These are phyloP conservation scores for Geotrichum bryndzae DNA, from an alignment of 1,139 yeast species.

Conservation along the genomic window DNA sequence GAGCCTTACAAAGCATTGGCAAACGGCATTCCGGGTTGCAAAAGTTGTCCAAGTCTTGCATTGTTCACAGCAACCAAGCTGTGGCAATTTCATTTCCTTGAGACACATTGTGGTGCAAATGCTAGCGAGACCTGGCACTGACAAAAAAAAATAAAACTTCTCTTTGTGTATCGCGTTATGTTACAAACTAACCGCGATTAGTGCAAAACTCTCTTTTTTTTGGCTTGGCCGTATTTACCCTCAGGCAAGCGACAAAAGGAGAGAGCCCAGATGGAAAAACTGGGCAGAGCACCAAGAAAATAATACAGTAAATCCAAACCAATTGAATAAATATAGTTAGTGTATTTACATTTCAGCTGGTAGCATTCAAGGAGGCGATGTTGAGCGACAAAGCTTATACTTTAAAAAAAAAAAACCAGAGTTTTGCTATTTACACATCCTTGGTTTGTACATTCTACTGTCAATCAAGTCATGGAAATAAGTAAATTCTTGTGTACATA, in stretches of 20 bases:
- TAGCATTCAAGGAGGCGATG: neutral
- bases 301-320: too few relatives aligned
- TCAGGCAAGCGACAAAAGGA: too few relatives aligned
- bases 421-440: neutral
- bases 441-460: neutral
- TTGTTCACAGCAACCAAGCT: too few relatives aligned
- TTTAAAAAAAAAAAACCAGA: neutral
- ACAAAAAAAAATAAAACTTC: neutral
- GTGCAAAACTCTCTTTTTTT: too few relatives aligned
- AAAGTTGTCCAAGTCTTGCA: too few relatives aligned
- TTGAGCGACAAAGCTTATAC: neutral
- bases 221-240: too few relatives aligned
- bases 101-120: neutral
- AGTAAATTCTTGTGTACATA: neutral
- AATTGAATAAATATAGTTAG: too few relatives aligned
- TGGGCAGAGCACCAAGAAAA: too few relatives aligned
- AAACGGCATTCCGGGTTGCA: too few relatives aligned
- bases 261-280: too few relatives aligned
- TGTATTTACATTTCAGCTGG: neutral
- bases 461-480: neutral
- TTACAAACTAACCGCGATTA: neutral
- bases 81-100: too few relatives aligned
- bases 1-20: too few relatives aligned
- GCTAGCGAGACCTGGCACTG: neutral
- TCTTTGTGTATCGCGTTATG: neutral